A percentile compares a stretch with the other conserved stretches of the same genome.
Conservation (phyloP, 2,329 filamentous ascomycete species). For the Sordariomycetes sp. region DNA sequence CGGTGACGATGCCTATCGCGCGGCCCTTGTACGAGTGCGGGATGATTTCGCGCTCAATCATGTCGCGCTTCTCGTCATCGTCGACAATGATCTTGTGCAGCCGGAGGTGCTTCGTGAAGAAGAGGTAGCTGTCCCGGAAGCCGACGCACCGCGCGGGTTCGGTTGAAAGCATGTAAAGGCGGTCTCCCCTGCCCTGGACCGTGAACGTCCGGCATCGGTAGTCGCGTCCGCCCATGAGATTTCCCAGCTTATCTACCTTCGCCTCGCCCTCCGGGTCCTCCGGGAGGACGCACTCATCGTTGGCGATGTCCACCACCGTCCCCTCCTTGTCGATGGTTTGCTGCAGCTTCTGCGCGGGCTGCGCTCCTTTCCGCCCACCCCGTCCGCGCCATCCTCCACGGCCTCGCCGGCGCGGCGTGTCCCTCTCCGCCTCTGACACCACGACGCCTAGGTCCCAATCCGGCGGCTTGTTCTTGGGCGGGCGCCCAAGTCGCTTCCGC, state of each 20-base stretch:
- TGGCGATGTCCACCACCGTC: constrained; percentile 75
- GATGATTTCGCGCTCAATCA: constrained; percentile 91
- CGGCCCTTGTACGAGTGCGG: constrained; percentile 98
- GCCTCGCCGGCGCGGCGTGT: constrained; percentile 47
- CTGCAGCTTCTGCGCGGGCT: constrained; percentile 63
- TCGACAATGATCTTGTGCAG: constrained; percentile 97
- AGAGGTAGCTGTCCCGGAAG: constrained; percentile 94
- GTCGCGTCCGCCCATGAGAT: constrained; percentile 70
- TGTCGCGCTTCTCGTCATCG: constrained; percentile 90
- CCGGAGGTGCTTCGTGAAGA: constrained; percentile 95
- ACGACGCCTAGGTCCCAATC: constrained; percentile 60
- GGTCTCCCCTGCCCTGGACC: constrained; percentile 66
- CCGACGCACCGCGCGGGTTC: constrained; percentile 94
- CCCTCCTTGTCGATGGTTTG: constrained; percentile 90
- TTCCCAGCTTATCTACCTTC: constrained; percentile 85
- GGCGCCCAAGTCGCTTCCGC: constrained; percentile 69
- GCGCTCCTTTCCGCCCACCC: constrained; percentile 53
- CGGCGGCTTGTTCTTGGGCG: constrained; percentile 71
- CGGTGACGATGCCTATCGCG: constrained; percentile 92
- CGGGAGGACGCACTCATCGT: constrained; percentile 84
- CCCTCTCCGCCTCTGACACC: constrained; percentile 37
- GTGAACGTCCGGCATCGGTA: constrained; percentile 95
- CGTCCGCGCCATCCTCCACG: constrained; percentile 59
- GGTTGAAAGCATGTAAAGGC: constrained; percentile 96
- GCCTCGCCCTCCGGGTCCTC: constrained; percentile 79